Conservation (phyloP, 2,329 filamentous ascomycete genomes). For the Penicillium sclerotiorum region DNA sequence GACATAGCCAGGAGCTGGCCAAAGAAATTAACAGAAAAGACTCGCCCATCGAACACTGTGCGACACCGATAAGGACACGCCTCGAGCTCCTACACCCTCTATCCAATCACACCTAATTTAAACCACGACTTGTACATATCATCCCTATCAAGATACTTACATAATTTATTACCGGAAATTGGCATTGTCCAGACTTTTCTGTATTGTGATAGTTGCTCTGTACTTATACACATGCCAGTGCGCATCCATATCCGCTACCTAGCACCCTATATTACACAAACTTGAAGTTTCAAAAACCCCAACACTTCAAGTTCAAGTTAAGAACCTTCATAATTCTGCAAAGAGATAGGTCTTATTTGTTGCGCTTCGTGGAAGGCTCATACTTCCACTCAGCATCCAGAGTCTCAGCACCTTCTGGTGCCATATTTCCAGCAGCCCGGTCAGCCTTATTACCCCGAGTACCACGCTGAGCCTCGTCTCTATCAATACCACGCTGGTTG, state of each 20-base stretch:
- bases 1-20: slow-evolving; percentile 93
- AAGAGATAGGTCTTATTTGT: slow-evolving; percentile 1
- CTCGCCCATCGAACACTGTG: slow-evolving; percentile 5
- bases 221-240: no score
- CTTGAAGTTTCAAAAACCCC: no score
- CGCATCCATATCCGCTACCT: no score
- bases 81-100: no score
- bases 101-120: no score
- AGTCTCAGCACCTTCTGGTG: slow-evolving; percentile 34
- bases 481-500: slow-evolving; percentile 33
- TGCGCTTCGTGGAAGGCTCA: slow-evolving; percentile 30
- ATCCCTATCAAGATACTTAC: neutral
- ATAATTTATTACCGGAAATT: no score
- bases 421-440: slow-evolving; percentile 33
- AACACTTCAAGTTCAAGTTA: no score
- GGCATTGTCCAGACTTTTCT: neutral
- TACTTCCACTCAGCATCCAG: slow-evolving; percentile 30
- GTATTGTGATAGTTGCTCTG: no score
- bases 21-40: slow-evolving; percentile 58
- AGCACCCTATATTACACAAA: no score
- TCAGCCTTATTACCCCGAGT: slow-evolving; percentile 32
- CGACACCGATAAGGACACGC: neutral
- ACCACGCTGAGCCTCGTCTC: slow-evolving; percentile 25
- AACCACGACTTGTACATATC: slow-evolving; percentile 1
- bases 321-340: no score